phyloP scores from a whole-genome alignment of 345 rosid genomes.

The Ricinus communis region DNA sequence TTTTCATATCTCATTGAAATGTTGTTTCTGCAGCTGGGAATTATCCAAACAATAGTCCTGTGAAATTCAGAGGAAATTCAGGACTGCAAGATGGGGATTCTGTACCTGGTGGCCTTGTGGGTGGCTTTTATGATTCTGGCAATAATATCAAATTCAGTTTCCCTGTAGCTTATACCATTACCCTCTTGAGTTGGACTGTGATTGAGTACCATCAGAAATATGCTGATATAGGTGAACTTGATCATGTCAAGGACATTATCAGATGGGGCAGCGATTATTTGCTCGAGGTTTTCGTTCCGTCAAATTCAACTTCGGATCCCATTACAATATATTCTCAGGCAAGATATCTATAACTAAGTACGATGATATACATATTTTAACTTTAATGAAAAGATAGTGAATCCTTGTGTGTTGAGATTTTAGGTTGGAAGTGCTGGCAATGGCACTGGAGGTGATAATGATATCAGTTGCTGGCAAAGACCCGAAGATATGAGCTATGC shows the following conservation, averaged over 20 bases:
- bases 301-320: conserved; percentile 30
- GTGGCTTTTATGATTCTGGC: conserved; percentile 71
- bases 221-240: conserved; percentile 49
- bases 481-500: conserved; percentile 62
- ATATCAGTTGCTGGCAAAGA: conserved; percentile 61
- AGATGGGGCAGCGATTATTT: conserved; percentile 61
- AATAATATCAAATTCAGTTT: conserved; percentile 60
- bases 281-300: conserved; percentile 45
- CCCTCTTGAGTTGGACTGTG: conserved; percentile 65
- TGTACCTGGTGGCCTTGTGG: conserved; percentile 35
- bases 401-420: not conserved
- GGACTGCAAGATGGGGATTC: conserved; percentile 52
- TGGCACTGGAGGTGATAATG: conserved; percentile 28
- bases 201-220: conserved; percentile 59
- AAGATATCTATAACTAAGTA: conserved; percentile 17
- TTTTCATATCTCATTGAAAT: not conserved
- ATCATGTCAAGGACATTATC: conserved; percentile 58
- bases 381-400: not conserved
- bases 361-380: not conserved
- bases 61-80: conserved; percentile 57
- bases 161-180: conserved; percentile 55
- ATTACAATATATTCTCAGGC: conserved; percentile 54
- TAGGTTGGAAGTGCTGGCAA: conserved; percentile 51
- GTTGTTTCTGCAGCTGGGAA: conserved; percentile 45
- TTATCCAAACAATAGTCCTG: conserved; percentile 43